A percentile compares a stretch with the other conserved stretches of the same genome.
Conservation (phyloP, 495 filamentous ascomycete species). For the Sabuloglossum arenarium region DNA sequence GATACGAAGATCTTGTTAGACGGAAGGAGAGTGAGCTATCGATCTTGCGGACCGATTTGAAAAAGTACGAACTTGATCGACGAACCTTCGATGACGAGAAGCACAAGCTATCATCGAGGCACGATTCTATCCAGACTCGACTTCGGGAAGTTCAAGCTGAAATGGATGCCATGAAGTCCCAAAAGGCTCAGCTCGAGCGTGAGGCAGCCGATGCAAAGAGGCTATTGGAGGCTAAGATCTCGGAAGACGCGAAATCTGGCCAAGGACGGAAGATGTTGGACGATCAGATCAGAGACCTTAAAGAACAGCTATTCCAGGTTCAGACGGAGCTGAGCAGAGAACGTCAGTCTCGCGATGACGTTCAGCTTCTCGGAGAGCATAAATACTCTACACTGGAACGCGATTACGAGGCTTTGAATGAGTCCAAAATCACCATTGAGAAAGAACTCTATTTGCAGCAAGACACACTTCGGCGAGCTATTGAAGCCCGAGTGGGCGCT, state of each 20-base stretch:
- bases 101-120: conserved; percentile 41
- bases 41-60: conserved; percentile 63
- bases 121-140: conserved; percentile 57
- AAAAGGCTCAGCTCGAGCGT: conserved; percentile 62
- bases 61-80: conserved; percentile 58
- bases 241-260: conserved; percentile 70
- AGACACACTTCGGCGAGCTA: conserved; percentile 73
- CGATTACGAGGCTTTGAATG: conserved; percentile 73
- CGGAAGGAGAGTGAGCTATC: conserved; percentile 87
- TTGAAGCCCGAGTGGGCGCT: conserved; percentile 52
- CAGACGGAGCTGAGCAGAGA: conserved; percentile 82
- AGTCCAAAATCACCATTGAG: conserved; percentile 91
- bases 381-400: conserved; percentile 62
- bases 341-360: conserved; percentile 88
- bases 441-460: conserved; percentile 98
- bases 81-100: conserved; percentile 57
- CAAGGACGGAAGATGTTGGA: conserved; percentile 74
- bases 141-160: conserved; percentile 76
- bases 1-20: conserved; percentile 80
- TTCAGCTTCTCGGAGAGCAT: conserved; percentile 78
- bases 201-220: conserved; percentile 77
- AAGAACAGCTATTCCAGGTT: conserved; percentile 60
- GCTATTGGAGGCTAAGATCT: conserved; percentile 69
- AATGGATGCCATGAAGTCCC: conserved; percentile 63
- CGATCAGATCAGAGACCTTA: conserved; percentile 69